Evolutionary conservation across 2,329 filamentous ascomycete species (phyloP).

Genomic region (Fusarium dimerum): DNA sequence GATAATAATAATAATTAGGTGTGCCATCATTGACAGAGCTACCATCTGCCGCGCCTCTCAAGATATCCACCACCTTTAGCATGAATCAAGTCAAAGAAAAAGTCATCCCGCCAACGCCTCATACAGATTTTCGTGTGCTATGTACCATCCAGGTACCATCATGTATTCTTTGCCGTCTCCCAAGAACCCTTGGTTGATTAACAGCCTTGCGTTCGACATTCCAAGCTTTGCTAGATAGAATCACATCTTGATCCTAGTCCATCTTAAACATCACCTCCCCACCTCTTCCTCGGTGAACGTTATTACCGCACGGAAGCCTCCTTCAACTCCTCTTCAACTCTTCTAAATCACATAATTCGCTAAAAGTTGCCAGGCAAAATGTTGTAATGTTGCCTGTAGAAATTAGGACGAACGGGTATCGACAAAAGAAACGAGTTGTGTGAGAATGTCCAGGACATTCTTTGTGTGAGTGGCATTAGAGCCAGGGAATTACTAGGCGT

Average conservation of each 20-base stretch:
- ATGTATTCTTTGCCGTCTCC: not conserved
- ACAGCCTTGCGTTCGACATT: not conserved
- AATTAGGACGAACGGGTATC: slow-evolving; percentile 25
- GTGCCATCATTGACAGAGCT: slow-evolving; percentile 22
- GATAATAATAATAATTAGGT: slow-evolving; percentile 27
- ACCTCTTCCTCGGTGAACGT: too few species aligned
- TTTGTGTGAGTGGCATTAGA: slow-evolving; percentile 4
- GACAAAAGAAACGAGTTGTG: slow-evolving; percentile 27
- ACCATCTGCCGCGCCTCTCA: slow-evolving; percentile 16
- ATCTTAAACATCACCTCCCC: too few species aligned
- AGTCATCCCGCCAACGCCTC: slow-evolving; percentile 27
- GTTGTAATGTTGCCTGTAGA: slow-evolving; percentile 1
- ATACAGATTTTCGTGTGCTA: slow-evolving; percentile 29
- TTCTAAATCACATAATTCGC: not conserved
- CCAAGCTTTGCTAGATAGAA: not conserved
- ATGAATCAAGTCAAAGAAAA: slow-evolving; percentile 10
- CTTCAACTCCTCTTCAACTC: not conserved
- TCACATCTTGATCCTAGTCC: not conserved
- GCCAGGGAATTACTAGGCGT: slow-evolving; percentile 6
- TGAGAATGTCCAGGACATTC: slow-evolving; percentile 13
- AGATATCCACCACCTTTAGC: slow-evolving; percentile 9
- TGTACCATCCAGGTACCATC: slow-evolving; percentile 24
- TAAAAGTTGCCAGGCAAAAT: not conserved
- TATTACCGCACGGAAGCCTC: not conserved
- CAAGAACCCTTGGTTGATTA: not conserved